Evolutionary conservation across 2,329 filamentous ascomycete genomes (phyloP), one percentile per base, ranked within the genome.

Genomic region (Rhynchosporium agropyri): DNA sequence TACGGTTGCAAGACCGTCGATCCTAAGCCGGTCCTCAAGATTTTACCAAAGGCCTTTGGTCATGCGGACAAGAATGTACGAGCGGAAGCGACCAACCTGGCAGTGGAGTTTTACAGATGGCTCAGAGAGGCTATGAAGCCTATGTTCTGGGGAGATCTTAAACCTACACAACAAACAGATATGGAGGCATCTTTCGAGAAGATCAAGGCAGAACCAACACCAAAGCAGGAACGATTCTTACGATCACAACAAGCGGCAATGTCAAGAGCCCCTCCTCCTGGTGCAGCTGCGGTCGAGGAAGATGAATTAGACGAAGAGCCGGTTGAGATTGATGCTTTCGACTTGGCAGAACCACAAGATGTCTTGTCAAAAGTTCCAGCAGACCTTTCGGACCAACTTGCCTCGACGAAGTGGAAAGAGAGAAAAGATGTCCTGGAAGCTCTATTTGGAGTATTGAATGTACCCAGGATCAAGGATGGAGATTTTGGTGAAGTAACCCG

Each of bases 21-120:
- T 73, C 92, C 96, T 3, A 97, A 99, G 75, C 89, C 91, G 1
- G 87, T 96, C 26, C 83, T 98, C 64, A 98, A 98, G 75, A 79
- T 85, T 10, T 81, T 99, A 2, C 92, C 95, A 3, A 96, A 97
- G 74, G 89, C 89, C 1, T 99, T 97, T 74, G 92, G 91, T 26
- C 95, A 98, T 75, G 94, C 95, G 38, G 95, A 99, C 81, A 99
- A 99, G 78, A 98, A 98, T 75, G 91, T 99, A 15, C 89, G 95
- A 77, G 92, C 93, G 3, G 95, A 97, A 76, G 92, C 93, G 33
- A 95, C 95, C 53, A 92, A 89, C 70, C 81, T 99, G 62, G 90
- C 94, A 0, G 91, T 97, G 54, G 96, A 99, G 74, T 85, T 99
- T 63, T 99, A 99, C 77, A 84, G 95, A 77, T 99, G 96, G 95